Evolutionary conservation across 1,139 yeast species (phyloP).

Genomic region (Taphrina populina): DNA sequence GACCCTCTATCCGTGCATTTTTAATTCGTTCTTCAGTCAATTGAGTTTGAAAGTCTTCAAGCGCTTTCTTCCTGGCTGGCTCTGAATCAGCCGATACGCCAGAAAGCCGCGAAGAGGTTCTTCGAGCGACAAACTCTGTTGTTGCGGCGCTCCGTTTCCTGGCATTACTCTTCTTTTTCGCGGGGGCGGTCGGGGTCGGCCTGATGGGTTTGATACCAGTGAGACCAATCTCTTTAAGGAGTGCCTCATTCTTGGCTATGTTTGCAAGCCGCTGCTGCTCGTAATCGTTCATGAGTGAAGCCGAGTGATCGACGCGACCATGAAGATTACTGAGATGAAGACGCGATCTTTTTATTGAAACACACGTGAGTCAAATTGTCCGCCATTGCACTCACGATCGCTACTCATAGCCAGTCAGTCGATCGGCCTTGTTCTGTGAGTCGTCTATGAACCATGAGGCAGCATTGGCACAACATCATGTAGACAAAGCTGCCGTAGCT

Average conservation of each 20-base stretch:
- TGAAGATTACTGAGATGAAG: no score
- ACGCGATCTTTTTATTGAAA: no score
- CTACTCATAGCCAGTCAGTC: no score
- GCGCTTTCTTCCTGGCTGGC: constrained; percentile 36
- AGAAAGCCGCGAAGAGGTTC: constrained; percentile 45
- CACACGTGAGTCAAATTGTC: no score
- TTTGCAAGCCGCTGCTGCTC: constrained; percentile 68
- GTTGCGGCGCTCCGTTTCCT: constrained; percentile 2
- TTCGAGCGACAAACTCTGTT: constrained; percentile 40
- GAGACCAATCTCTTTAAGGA: constrained; percentile 43
- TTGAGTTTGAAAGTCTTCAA: constrained; percentile 38
- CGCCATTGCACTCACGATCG: no score
- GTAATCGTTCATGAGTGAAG: constrained; percentile 51
- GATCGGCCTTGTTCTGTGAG: no score
- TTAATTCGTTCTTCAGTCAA: constrained; percentile 39
- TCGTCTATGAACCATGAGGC: no score
- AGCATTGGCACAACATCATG: constrained; percentile 14
- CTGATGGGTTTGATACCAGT: constrained; percentile 18
- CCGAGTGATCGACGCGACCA: no score
- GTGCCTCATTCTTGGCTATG: constrained; percentile 57
- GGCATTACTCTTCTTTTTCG: background rate
- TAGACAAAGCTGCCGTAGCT: constrained; percentile 11
- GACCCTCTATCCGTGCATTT: constrained; percentile 35
- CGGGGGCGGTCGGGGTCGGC: constrained; percentile 10
- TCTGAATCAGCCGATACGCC: constrained; percentile 44